Base-by-base conservation (phyloP, 176 grass and related monocot genomes). In the Oryza australiensis region DNA sequence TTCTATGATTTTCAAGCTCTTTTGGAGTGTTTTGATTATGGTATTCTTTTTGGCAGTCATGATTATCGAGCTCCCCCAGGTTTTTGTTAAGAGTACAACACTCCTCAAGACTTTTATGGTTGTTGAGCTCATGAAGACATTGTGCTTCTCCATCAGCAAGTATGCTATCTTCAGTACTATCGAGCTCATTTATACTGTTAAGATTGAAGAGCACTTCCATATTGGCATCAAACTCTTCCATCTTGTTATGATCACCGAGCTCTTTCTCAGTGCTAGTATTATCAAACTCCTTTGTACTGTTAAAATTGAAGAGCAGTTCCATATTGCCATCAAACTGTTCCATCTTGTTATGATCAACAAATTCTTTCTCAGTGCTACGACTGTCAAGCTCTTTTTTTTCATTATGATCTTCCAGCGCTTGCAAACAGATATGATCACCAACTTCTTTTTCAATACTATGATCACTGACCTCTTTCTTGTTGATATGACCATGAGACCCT, bases 371-470 rank as follows among this genome's bases (percentile, higher is more conserved):
- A 0, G 26, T 72, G 66, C 45, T 77, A 59, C 14, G 7, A 62
- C 27, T 46, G 30, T 3, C 18, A 1, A 77, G 24, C 45, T 88
- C 80, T 66, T 88, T 65, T 65, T 64, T 66, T 66, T 33, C 53
- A 35, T 24, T 68, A 68, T 66, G 68, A 78, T 79, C 38, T 74
- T 62, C 49, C 32, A 53, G 62, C 59, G 77, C 80, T 68, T 88
- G 32, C 67, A 80, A 46, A 82, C 12, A 73, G 41, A 45, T 67
- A 82, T 23, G 30, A 29, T 40, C 64, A 27, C 18, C 26, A 34
- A 51, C 60, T 23, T 83, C 72, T 48, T 86, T 78, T 48, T 71
- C 64, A 70, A 40, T 60, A 70, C n/a, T 29, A 62, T 74, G 73
- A 86, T 27, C 18, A 22, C 49, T 24, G 9, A 76, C 26, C 81